Evolutionary conservation across 805 yeast genomes (phyloP).

Genomic region (Ogataea dorogensis): DNA sequence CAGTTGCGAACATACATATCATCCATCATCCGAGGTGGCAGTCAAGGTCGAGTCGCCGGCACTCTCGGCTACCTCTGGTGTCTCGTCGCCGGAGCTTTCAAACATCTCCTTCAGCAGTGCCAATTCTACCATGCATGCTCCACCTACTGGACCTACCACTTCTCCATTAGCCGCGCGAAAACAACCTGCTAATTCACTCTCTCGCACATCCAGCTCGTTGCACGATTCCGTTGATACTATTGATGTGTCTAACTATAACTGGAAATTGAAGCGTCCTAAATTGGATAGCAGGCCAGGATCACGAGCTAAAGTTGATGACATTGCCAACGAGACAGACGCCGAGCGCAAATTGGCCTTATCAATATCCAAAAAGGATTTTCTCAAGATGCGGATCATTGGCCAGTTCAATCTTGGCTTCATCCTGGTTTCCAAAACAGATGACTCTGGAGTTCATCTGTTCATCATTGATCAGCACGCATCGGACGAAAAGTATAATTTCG

Average conservation of each 20-base stretch:
- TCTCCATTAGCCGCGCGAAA: not conserved
- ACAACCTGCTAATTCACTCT: not conserved
- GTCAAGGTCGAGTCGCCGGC: too few relatives aligned
- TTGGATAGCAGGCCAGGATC: not conserved
- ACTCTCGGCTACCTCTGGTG: too few relatives aligned
- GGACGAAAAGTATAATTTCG: slow-evolving; percentile 93
- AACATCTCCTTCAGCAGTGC: too few relatives aligned
- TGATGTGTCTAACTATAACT: not conserved
- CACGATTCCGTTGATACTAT: slow-evolving; percentile 1
- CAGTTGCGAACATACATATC: too few relatives aligned
- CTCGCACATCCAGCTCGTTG: slow-evolving; percentile 1
- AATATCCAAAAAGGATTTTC: slow-evolving; percentile 71
- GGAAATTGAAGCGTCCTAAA: slow-evolving; percentile 3
- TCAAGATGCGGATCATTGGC: slow-evolving; percentile 76
- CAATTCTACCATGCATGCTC: too few relatives aligned
- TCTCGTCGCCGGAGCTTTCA: too few relatives aligned
- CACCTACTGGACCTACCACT: not conserved
- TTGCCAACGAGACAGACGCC: slow-evolving; percentile 48
- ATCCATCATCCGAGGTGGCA: too few relatives aligned
- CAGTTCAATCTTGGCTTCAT: slow-evolving; percentile 96
- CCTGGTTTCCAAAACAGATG: slow-evolving; percentile 55
- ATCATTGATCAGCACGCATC: slow-evolving; percentile 97
- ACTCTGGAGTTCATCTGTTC: slow-evolving; percentile 52
- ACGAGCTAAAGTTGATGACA: slow-evolving; percentile 36
- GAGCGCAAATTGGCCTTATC: slow-evolving; percentile 58